These are phyloP conservation scores for Naganishia vaughanmartiniae DNA, from an alignment of 768 basidiomycete species.

Conservation along the genomic window DNA sequence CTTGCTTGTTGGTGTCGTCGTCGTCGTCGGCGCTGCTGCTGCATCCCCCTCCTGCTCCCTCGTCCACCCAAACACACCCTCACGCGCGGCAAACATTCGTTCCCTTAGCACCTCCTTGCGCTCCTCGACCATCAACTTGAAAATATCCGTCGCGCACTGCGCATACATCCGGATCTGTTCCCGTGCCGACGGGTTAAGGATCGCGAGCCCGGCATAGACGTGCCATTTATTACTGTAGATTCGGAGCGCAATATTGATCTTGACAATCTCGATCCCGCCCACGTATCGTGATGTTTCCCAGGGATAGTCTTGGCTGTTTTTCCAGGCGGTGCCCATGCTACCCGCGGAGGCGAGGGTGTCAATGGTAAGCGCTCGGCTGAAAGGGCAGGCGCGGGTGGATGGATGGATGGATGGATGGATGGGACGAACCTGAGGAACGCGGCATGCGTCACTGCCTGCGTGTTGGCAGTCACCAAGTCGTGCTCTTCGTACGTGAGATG, in stretches of 20 bases:
- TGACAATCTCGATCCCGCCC: slow-evolving; percentile 94
- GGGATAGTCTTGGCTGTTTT: slow-evolving; percentile 70
- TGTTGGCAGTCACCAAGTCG: slow-evolving; percentile 93
- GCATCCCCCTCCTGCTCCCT: slow-evolving; percentile 38
- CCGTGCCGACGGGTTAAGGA: slow-evolving; percentile 86
- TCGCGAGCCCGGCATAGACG: slow-evolving; percentile 97
- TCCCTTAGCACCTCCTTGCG: slow-evolving; percentile 61
- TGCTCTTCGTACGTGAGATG: slow-evolving; percentile 95
- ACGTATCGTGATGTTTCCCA: slow-evolving; percentile 93
- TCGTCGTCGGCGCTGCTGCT: neutral
- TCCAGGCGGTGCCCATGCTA: slow-evolving; percentile 99
- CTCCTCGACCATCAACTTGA: slow-evolving; percentile 84
- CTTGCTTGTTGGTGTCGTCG: neutral
- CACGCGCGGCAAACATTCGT: slow-evolving; percentile 70
- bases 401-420: too few species aligned
- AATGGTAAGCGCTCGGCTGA: too few species aligned
- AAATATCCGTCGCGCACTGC: slow-evolving; percentile 76
- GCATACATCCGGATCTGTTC: slow-evolving; percentile 89
- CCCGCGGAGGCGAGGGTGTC: neutral
- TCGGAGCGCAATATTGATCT: slow-evolving; percentile 92
- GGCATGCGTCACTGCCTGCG: slow-evolving; percentile 96
- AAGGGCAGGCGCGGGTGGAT: too few species aligned
- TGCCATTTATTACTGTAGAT: slow-evolving; percentile 99
- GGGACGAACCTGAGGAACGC: slow-evolving; percentile 82
- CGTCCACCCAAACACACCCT: slow-evolving; percentile 67